These are phyloP conservation scores for Acacia concinna DNA, from an alignment of 331 rosid genomes.

Conservation along the genomic window DNA sequence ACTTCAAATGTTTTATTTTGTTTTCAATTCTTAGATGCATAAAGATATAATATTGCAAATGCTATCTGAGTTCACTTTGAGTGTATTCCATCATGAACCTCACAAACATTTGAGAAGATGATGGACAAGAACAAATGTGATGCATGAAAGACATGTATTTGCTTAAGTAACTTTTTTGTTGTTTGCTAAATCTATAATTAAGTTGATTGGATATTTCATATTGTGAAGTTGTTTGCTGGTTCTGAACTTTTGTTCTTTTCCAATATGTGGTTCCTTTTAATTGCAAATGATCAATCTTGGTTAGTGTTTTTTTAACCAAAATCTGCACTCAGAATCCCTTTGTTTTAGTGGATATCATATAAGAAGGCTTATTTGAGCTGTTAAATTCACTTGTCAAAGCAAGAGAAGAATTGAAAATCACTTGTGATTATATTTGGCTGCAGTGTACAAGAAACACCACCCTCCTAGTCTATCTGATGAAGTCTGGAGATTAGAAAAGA, in stretches of 20 bases:
- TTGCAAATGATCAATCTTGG: slow-evolving; percentile 18
- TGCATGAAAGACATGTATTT: neutral
- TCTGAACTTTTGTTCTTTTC: slow-evolving; percentile 15
- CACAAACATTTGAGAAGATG: neutral
- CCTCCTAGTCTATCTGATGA: slow-evolving; percentile 89
- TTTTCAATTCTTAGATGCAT: slow-evolving; percentile 24
- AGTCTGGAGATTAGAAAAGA: slow-evolving; percentile 97
- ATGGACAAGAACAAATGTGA: neutral
- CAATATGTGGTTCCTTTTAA: slow-evolving; percentile 20
- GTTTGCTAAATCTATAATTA: slow-evolving; percentile 13
- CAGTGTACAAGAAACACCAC: slow-evolving; percentile 99
- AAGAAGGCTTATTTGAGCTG: slow-evolving; percentile 21
- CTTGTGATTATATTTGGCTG: slow-evolving; percentile 37
- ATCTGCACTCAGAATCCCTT: slow-evolving; percentile 1
- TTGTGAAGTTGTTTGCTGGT: slow-evolving; percentile 23
- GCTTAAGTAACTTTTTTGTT: neutral
- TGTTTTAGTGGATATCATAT: neutral
- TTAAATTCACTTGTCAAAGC: slow-evolving; percentile 18
- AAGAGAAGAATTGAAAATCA: slow-evolving; percentile 15
- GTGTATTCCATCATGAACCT: slow-evolving; percentile 13
- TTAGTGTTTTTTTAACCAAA: neutral
- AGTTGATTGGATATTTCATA: neutral
- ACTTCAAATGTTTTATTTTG: slow-evolving; percentile 17
- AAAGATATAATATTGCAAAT: slow-evolving; percentile 16
- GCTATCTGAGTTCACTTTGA: slow-evolving; percentile 22